Evolutionary conservation across 768 basidiomycete genomes (phyloP).

Genomic region (Boletus subparvulus): DNA sequence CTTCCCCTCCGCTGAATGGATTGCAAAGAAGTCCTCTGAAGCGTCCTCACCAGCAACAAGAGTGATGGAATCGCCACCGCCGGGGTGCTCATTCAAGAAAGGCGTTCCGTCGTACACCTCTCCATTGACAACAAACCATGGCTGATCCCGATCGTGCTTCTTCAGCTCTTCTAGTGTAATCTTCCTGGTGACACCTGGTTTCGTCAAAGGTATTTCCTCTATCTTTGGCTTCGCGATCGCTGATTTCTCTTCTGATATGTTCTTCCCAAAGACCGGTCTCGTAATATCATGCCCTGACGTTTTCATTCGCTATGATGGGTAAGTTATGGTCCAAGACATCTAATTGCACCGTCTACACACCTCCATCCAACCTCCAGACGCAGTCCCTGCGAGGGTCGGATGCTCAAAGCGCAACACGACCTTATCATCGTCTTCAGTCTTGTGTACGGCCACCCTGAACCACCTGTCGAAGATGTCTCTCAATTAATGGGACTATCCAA

Average conservation of each 20-base stretch:
- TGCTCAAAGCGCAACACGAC: conserved; percentile 51
- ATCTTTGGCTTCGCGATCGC: neutral
- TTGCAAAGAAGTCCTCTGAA: conserved; percentile 63
- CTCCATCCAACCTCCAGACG: conserved; percentile 62
- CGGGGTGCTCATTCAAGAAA: conserved; percentile 58
- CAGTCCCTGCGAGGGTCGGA: conserved; percentile 50
- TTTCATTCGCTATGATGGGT: conserved; percentile 43
- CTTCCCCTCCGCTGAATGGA: conserved; percentile 55
- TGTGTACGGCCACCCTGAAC: conserved; percentile 54
- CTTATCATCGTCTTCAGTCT: conserved; percentile 26
- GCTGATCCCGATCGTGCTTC: conserved; percentile 35
- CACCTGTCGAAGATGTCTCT: conserved; percentile 37
- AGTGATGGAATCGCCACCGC: conserved; percentile 53
- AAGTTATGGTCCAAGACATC: neutral
- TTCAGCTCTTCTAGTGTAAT: conserved; percentile 47
- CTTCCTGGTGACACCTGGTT: conserved; percentile 42
- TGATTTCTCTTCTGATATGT: neutral
- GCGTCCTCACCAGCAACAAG: conserved; percentile 60
- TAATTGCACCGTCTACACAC: conserved; percentile 14
- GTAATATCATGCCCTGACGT: conserved; percentile 42
- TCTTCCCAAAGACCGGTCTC: conserved; percentile 38
- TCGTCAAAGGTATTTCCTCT: conserved; percentile 42
- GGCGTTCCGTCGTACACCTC: conserved; percentile 55
- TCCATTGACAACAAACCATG: conserved; percentile 55
- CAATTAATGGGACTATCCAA: neutral